Conservation (phyloP, 2,329 filamentous ascomycete species). For the Trichoderma endophyticum region DNA sequence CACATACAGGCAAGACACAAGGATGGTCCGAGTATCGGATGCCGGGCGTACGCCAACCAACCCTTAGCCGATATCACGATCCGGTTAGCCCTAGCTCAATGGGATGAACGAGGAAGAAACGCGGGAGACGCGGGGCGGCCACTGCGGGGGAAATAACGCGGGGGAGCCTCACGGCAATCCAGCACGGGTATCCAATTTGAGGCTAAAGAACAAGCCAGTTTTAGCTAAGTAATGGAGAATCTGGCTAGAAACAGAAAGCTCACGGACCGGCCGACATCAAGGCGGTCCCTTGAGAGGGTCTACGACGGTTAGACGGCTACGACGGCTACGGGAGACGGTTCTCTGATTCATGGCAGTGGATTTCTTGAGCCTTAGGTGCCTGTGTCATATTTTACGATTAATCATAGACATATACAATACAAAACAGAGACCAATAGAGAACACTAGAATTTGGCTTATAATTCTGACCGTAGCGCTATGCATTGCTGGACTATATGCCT, state of each 20-base stretch:
- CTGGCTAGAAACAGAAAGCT: not conserved
- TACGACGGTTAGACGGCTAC: not conserved
- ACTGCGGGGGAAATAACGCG: not conserved
- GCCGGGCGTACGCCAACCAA: not conserved
- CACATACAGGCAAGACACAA: not conserved
- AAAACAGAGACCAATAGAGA: not conserved
- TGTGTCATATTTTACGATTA: accelerated
- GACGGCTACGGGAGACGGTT: not conserved
- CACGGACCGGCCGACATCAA: not conserved
- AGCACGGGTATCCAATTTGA: not conserved
- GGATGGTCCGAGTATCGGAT: not conserved
- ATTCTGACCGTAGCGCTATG: not conserved
- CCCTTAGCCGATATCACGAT: not conserved
- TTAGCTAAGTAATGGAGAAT: not conserved
- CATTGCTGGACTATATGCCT: not conserved
- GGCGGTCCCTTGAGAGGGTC: not conserved
- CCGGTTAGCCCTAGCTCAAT: not conserved
- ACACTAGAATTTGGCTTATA: not conserved
- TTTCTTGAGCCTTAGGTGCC: not conserved
- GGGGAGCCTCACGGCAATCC: not conserved
- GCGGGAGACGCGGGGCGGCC: not conserved
- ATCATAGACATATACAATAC: not conserved
- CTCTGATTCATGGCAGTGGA: not conserved
- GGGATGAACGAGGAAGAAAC: no score
- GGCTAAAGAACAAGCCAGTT: not conserved